Conservation (phyloP, 176 grass and related monocot genomes). For the Panicum miliaceum region DNA sequence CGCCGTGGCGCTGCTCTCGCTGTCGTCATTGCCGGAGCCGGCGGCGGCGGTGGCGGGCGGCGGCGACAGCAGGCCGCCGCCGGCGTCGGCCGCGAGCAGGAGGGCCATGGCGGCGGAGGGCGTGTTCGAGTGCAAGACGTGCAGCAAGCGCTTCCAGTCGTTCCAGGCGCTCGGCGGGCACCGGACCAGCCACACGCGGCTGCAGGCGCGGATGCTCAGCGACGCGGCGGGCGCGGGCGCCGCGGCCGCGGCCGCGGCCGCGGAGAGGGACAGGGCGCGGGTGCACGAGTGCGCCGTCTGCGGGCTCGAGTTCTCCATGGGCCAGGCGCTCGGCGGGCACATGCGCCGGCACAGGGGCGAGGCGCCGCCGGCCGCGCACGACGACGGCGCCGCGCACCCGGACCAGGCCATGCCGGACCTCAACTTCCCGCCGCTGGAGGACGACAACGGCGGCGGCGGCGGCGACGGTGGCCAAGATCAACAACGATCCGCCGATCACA, state of each 20-base stretch:
- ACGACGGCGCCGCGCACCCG: neutral
- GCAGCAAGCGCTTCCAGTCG: conserved; percentile 60
- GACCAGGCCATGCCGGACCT: conserved; percentile 52
- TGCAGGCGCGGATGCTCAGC: conserved; percentile 57
- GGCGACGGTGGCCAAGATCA: neutral
- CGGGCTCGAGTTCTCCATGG: conserved; percentile 77
- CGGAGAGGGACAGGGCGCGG: conserved; percentile 35
- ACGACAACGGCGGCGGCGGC: neutral
- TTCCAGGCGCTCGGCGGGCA: conserved; percentile 73
- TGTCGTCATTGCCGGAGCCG: neutral
- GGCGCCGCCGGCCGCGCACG: neutral
- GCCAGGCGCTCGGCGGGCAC: conserved; percentile 79
- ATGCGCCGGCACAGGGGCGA: conserved; percentile 69
- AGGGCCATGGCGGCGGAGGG: conserved; percentile 63
- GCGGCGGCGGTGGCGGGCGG: neutral
- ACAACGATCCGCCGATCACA: neutral
- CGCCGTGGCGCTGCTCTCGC: conserved; percentile 48
- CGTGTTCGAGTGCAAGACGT: conserved; percentile 82
- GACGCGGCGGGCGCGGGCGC: neutral
- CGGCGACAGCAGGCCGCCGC: neutral
- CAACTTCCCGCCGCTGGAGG: conserved; percentile 54
- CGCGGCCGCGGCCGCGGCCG: neutral
- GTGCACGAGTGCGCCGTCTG: conserved; percentile 76
- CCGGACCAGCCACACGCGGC: conserved; percentile 68
- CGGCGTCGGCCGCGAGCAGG: conserved; percentile 38